A percentile compares a stretch with the other conserved stretches of the same genome.
phyloP scores from a whole-genome alignment of 306 rosid genomes.

The Quercus berberidifolia region DNA sequence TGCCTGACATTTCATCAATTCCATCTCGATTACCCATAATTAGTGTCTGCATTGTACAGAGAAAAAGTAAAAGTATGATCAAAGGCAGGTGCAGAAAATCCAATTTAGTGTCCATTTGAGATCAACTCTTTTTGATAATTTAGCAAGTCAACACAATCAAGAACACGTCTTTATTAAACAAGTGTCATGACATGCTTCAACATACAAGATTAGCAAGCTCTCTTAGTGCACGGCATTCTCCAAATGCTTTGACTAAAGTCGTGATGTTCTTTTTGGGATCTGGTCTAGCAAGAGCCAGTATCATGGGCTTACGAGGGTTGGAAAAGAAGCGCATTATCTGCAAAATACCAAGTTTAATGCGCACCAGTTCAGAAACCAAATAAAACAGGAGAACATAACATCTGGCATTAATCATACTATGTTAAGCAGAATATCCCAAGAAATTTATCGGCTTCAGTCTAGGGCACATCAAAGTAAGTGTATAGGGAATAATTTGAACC shows the following conservation, averaged over 20 bases:
- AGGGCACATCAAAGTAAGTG: constrained; percentile 23
- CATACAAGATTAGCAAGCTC: constrained; percentile 97
- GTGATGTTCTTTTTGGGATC: constrained; percentile 99
- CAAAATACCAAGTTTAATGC: constrained; percentile 21
- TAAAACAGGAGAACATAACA: constrained; percentile 16
- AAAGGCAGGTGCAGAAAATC: constrained; percentile 2
- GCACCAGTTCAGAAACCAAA: constrained; percentile 21
- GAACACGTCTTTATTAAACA: constrained; percentile 29
- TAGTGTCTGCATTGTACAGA: constrained; percentile 64
- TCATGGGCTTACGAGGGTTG: constrained; percentile 96
- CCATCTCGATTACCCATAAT: constrained; percentile 99
- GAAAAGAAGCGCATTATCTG: constrained; percentile 97
- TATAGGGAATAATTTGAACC: constrained; percentile 48
- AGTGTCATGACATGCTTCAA: constrained; percentile 14
- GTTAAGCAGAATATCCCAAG: constrained; percentile 16
- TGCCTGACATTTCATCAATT: constrained; percentile 98
- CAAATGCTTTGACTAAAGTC: constrained; percentile 96
- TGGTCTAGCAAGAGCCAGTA: constrained; percentile 98
- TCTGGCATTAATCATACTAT: constrained; percentile 10
- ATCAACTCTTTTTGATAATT: too few relatives aligned
- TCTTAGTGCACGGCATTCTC: constrained; percentile 93
- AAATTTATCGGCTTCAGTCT: constrained; percentile 16
- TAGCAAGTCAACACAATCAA: constrained; percentile 17
- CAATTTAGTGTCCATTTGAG: constrained; percentile 1
- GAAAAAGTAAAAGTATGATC: constrained; percentile 3